Evolutionary conservation across 1,284 basidiomycete species (phyloP).

Genomic region (Heliocybe sulcata): DNA sequence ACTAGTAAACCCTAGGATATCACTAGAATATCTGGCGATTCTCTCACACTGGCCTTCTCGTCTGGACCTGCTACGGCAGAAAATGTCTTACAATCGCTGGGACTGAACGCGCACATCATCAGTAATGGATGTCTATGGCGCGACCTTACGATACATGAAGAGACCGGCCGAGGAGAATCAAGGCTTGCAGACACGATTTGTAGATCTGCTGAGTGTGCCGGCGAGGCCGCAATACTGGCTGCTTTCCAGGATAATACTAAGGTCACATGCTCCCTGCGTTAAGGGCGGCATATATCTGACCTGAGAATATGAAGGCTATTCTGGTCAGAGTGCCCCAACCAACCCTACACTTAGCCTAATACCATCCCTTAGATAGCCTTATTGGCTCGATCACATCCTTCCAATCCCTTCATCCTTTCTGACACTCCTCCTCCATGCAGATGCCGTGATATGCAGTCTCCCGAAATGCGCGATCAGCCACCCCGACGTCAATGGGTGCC

Average conservation of each 20-base stretch:
- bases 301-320: constrained; percentile 55
- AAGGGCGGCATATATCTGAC: constrained; percentile 2
- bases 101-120: constrained; percentile 73
- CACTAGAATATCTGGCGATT: constrained; percentile 71
- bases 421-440: constrained; percentile 87
- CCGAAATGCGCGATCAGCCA: constrained; percentile 95
- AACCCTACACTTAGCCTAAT: constrained; percentile 92
- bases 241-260: constrained; percentile 78
- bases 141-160: constrained; percentile 84
- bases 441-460: constrained; percentile 74
- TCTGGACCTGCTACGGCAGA: constrained; percentile 87
- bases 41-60: constrained; percentile 72
- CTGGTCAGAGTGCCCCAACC: constrained; percentile 94
- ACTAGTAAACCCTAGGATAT: constrained; percentile 65
- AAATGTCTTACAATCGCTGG: constrained; percentile 74
- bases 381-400: constrained; percentile 51
- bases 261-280: constrained; percentile 32
- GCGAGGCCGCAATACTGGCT: constrained; percentile 57
- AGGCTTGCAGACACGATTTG: constrained; percentile 72
- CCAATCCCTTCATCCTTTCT: constrained; percentile 71
- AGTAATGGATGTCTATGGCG: constrained; percentile 93
- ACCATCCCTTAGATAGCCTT: constrained; percentile 59
- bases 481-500: constrained; percentile 85
- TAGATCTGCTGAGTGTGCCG: constrained; percentile 75
- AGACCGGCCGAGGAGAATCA: constrained; percentile 70